These are phyloP conservation scores for Magnolia sinica DNA, from an alignment of 164 flowering plant genomes.

Conservation along the genomic window DNA sequence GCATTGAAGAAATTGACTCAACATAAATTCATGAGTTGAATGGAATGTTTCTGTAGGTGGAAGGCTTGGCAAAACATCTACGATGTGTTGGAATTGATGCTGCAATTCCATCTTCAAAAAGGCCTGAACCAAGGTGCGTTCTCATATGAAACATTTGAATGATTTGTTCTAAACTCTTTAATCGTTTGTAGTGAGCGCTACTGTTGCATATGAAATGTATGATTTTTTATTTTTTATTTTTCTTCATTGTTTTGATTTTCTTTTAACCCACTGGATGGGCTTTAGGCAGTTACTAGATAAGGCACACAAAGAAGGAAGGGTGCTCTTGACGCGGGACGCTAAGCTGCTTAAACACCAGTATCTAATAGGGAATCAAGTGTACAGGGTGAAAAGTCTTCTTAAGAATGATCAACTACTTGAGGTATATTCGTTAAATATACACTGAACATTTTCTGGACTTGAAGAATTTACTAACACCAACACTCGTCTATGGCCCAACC, in stretches of 20 bases:
- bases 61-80: constrained; percentile 88
- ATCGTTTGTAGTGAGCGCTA: neutral
- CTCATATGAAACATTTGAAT: constrained; percentile 4
- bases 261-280: constrained; percentile 1
- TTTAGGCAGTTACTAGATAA: constrained; percentile 75
- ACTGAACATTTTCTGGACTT: neutral
- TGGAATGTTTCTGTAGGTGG: constrained; percentile 45
- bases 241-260: neutral
- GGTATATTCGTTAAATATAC: constrained; percentile 37
- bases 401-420: constrained; percentile 91
- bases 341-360: constrained; percentile 76
- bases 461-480: neutral
- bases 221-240: neutral
- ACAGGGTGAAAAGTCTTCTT: constrained; percentile 72
- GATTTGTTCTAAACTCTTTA: neutral
- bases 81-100: constrained; percentile 96
- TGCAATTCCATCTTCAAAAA: constrained; percentile 66
- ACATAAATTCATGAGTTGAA: neutral
- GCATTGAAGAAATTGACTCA: neutral
- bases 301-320: constrained; percentile 76
- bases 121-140: constrained; percentile 78
- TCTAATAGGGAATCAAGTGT: constrained; percentile 68
- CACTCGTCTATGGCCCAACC: neutral
- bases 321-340: constrained; percentile 85
- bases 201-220: neutral